Conservation (phyloP, 2,329 filamentous ascomycete species). For the Stachybotrys chlorohalonatus region DNA sequence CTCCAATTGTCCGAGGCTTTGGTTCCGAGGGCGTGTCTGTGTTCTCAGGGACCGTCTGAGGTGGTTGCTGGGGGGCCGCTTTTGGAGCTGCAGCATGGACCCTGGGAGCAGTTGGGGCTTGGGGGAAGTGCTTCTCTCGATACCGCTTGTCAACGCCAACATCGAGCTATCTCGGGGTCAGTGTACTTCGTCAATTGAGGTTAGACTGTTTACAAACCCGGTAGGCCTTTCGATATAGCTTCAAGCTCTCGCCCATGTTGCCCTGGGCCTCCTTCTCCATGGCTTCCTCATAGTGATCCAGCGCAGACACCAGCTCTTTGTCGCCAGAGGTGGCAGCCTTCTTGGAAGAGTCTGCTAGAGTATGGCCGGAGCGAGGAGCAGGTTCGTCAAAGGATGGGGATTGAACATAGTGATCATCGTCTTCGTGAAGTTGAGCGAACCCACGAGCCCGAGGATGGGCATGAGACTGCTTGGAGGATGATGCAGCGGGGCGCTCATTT, state of each 20-base stretch:
- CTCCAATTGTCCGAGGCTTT: constrained; percentile 44
- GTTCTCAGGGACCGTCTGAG: constrained; percentile 10
- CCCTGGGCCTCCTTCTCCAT: constrained; percentile 82
- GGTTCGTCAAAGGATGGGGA: constrained; percentile 21
- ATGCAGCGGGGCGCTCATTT: constrained; percentile 1
- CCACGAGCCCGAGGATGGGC: background rate
- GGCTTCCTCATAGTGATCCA: constrained; percentile 89
- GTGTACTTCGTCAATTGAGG: background rate
- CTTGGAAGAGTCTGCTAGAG: constrained; percentile 4
- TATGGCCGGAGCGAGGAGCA: constrained; percentile 7
- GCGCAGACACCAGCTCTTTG: constrained; percentile 58
- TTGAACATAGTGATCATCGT: constrained; percentile 19
- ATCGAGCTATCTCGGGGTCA: constrained; percentile 55
- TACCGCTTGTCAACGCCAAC: constrained; percentile 75
- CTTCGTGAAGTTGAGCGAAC: constrained; percentile 2
- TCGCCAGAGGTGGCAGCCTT: constrained; percentile 8
- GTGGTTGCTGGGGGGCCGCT: constrained; percentile 5
- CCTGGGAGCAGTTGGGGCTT: constrained; percentile 31
- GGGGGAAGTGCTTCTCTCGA: constrained; percentile 85
- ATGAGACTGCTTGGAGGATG: background rate
- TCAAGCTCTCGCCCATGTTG: constrained; percentile 79
- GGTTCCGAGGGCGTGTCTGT: constrained; percentile 21
- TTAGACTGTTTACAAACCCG: constrained; percentile 40
- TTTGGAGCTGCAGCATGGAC: constrained; percentile 18
- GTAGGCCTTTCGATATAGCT: constrained; percentile 84